A percentile compares a stretch with the other conserved stretches of the same genome.
Conservation (phyloP, 176 grass and related monocot genomes). For the Cymbopogon citratus region DNA sequence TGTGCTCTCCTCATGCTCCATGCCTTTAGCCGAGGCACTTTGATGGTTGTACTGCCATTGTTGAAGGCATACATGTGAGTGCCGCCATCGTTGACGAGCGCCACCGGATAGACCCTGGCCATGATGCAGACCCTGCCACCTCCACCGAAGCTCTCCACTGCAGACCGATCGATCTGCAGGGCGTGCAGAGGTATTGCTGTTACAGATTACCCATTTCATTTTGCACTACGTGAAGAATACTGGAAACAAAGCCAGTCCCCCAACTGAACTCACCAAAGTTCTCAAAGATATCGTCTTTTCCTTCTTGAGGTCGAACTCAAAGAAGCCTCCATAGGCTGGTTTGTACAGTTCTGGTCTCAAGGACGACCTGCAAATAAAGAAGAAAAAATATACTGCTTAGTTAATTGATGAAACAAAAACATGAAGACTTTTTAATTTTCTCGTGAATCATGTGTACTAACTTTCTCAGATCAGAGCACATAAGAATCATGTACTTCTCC, state of each 20-base stretch:
- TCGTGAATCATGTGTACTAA: background rate
- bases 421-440: background rate
- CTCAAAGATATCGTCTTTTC: conserved; percentile 65
- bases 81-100: conserved; percentile 1
- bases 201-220: background rate
- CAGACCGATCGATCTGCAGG: conserved; percentile 74
- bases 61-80: conserved; percentile 69
- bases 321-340: conserved; percentile 73
- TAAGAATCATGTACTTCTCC: conserved; percentile 48
- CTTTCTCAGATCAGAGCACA: conserved; percentile 77
- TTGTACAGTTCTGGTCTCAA: conserved; percentile 55
- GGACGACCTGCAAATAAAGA: conserved; percentile 48
- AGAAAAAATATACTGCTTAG: background rate
- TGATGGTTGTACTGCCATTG: conserved; percentile 42
- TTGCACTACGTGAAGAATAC: background rate
- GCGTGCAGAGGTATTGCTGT: background rate
- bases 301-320: conserved; percentile 52
- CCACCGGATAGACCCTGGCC: conserved; percentile 58
- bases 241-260: background rate
- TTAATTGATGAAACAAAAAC: background rate
- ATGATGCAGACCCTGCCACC: conserved; percentile 66
- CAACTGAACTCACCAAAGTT: conserved; percentile 51
- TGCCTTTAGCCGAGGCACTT: conserved; percentile 44
- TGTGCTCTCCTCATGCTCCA: conserved; percentile 66
- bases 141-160: conserved; percentile 75